Evolutionary conservation across 306 rosid genomes (phyloP), one percentile per base, ranked within the genome.

Genomic region (Mimosa pudica): DNA sequence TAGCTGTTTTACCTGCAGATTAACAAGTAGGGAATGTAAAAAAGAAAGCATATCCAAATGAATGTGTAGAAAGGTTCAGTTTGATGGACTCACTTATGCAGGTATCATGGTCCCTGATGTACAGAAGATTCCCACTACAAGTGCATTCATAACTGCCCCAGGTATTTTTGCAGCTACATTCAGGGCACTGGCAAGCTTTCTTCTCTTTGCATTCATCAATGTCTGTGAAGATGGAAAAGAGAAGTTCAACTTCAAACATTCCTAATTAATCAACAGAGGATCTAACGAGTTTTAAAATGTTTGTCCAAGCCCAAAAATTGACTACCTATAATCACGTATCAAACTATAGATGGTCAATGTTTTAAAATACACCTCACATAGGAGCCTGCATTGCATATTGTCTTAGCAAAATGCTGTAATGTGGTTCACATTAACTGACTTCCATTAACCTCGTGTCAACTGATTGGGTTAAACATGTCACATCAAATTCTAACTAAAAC

Each of bases 91-190:
- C 87, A 94, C 98, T 90, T 82, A 94, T 94, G 87, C 98, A 92
- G 80, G 97, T 80, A 86, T 94, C 97, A 8, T 92, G 96, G 84
- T 92, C 96, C 84, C 87, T 86, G 47, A 94, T 92, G 77, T 94
- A 94, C 83, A 94, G 84, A 55, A 94, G 95, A 82, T 88, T 91
- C 47, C 91, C 94, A 80, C 86, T 84, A 76, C 98, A 92, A 66
- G 82, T 85, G 87, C 97, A 94, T 13, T 92, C 86, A 58, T 94
- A 92, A 89, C 97, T 87, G 16, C 97, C 98, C 98, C 98, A 94
- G 32, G 89, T 94, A 84, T 94, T 67, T 86, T 90, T 86, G 89
- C 98, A 94, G 93, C 83, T 86, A 85, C 98, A 92, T 74, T 89
- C 91, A 44, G 97, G 81, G 84, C 98, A 94, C 84, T 94, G 97